Evolutionary conservation across 495 filamentous ascomycete genomes (phyloP), one percentile per base, ranked within the genome.

Genomic region (Pyronema omphalodes): DNA sequence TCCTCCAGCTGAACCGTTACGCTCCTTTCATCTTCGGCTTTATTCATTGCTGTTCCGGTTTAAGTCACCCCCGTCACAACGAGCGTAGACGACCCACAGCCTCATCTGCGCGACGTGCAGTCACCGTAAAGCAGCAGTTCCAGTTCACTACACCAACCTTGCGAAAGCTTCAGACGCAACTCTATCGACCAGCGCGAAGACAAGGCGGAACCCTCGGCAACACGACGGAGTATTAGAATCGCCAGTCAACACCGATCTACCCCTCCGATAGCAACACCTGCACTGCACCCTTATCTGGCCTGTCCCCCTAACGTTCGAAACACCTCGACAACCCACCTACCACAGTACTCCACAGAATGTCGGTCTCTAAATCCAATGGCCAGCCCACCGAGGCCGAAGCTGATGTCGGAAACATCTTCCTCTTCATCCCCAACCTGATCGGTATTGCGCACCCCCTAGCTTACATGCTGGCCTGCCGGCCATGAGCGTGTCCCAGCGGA

Each of bases 401-500:
- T 45, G 52, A 54, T 44, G 41, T 36, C 19, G 89, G 94, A 72
- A 95, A 94, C 67, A 83, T 98, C 56, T 98, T 94, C 61, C 68
- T 94, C n/a, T 95, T 95, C 70, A 80, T 77, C 59, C 91, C 91
- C 6, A 98, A 98, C 60, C 69, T 95, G 19, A 95, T 96, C 60
- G 89, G 88, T 93, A 74, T 53, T 75, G 60, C 39, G 12, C 29
- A 51, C 17, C 43, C 45, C 18, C 53, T 11, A 15, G 15, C n/a
- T 15, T 11, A 1, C 33, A 48, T 54, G 17, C 43, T 47, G 43
- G 15, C 19, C 18, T 36, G 18, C 37, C 62, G 9, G 15, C 29
- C 23, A n/a, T 44, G 48, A 41, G 4, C 9, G 14, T 12, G 9
- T 37, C 8, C 9, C 33, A 37, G 44, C 43, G 60, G 51, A 50